Percentiles rank a stretch among this genome's conserved stretches.
Evolutionary conservation across 257 asterid species (phyloP).

Genomic region (Mitragyna speciosa): DNA sequence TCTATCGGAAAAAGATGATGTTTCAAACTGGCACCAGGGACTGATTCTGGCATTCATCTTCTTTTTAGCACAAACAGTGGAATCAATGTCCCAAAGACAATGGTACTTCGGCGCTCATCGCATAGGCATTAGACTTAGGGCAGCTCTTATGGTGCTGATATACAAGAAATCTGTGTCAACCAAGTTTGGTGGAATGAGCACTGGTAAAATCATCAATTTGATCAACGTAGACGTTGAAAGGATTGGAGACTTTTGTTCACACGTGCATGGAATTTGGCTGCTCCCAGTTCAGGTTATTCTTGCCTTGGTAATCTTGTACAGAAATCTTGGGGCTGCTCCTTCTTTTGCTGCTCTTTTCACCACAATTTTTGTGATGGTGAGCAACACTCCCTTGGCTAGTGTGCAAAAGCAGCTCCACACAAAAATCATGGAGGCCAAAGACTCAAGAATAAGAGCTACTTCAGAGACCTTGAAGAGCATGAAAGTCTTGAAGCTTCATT

Average conservation of each 20-base stretch:
- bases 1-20: conserved; percentile 48
- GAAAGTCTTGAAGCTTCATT: conserved; percentile 68
- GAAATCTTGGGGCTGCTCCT: conserved; percentile 70
- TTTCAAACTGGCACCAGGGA: conserved; percentile 51
- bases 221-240: conserved; percentile 79
- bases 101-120: conserved; percentile 91
- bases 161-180: conserved; percentile 57
- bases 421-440: conserved; percentile 82
- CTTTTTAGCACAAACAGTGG: conserved; percentile 70
- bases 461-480: conserved; percentile 76
- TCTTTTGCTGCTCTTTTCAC: conserved; percentile 65
- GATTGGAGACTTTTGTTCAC: conserved; percentile 79
- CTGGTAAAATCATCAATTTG: conserved; percentile 62
- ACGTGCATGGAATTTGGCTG: conserved; percentile 77
- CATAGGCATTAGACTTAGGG: conserved; percentile 64
- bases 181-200: conserved; percentile 53
- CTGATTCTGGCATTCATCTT: conserved; percentile 60
- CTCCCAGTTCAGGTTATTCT: conserved; percentile 69
- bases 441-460: conserved; percentile 67
- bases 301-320: conserved; percentile 61
- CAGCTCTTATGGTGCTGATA: conserved; percentile 68
- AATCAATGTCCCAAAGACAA: conserved; percentile 80
- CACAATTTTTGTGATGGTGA: conserved; percentile 69
- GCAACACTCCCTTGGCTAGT: conserved; percentile 80
- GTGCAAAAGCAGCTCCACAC: conserved; percentile 61